Evolutionary conservation across 2,329 filamentous ascomycete species (phyloP).

Genomic region (Helotiales sp.): DNA sequence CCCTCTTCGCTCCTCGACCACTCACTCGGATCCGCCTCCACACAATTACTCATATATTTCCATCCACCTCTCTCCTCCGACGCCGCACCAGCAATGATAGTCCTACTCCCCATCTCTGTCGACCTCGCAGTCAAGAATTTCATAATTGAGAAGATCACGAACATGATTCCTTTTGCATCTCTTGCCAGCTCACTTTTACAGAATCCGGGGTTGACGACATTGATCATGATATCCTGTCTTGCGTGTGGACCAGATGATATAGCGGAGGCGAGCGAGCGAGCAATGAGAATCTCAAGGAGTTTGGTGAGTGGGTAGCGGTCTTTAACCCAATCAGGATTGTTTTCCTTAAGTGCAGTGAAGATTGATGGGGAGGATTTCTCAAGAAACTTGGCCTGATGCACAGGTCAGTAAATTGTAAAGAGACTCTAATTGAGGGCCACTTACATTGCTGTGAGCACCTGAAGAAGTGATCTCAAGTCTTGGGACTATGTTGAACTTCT

Average conservation of each 20-base stretch:
- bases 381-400: slow-evolving; percentile 4
- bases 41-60: slow-evolving; percentile 22
- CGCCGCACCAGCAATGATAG: slow-evolving; percentile 36
- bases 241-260: not conserved
- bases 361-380: slow-evolving; percentile 29
- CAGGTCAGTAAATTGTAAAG: slow-evolving; percentile 14
- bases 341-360: slow-evolving; percentile 16
- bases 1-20: slow-evolving; percentile 41
- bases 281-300: slow-evolving; percentile 46
- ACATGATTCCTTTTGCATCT: slow-evolving; percentile 2
- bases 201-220: slow-evolving; percentile 29
- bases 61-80: slow-evolving; percentile 31
- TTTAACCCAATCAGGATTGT: slow-evolving; percentile 3
- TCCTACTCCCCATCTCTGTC: slow-evolving; percentile 49
- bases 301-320: slow-evolving; percentile 44
- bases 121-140: slow-evolving; percentile 41
- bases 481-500: slow-evolving; percentile 20
- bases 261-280: slow-evolving; percentile 38
- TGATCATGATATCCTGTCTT: slow-evolving; percentile 6
- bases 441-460: slow-evolving; percentile 37
- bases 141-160: slow-evolving; percentile 27
- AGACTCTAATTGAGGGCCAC: slow-evolving; percentile 27
- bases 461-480: slow-evolving; percentile 34
- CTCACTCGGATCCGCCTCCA: slow-evolving; percentile 22
- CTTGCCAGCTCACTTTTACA: slow-evolving; percentile 47